These are phyloP conservation scores for Pyricularia sp. DNA, from an alignment of 2,329 filamentous ascomycete genomes.

Conservation along the genomic window DNA sequence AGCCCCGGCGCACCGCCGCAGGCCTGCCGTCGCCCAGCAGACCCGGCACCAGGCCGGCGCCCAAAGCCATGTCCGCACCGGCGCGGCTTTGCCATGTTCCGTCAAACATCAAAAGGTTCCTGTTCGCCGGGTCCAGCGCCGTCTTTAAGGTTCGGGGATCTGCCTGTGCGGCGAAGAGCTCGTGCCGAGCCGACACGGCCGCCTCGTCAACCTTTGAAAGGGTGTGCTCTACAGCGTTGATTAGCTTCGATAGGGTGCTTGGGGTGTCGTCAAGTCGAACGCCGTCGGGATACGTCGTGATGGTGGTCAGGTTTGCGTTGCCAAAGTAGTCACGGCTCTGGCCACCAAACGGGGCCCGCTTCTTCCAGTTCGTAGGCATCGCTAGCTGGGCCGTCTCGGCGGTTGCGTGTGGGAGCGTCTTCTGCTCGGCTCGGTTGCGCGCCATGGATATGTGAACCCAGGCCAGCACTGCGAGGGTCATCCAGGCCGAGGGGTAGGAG, in stretches of 20 bases:
- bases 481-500: background rate
- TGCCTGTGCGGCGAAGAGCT: background rate
- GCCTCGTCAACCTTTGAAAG: background rate
- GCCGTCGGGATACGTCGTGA: background rate
- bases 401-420: background rate
- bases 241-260: background rate
- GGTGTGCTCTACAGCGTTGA: background rate
- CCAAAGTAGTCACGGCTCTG: background rate
- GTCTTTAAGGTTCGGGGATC: background rate
- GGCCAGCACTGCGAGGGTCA: background rate
- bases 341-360: background rate
- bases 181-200: background rate
- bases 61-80: background rate
- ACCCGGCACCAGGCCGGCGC: background rate
- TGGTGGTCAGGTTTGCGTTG: background rate
- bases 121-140: background rate
- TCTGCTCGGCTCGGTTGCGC: background rate
- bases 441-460: slow-evolving; percentile 1
- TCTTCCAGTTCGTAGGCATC: background rate
- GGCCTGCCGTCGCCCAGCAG: background rate
- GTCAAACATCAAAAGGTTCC: background rate
- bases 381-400: background rate
- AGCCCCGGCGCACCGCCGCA: background rate
- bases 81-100: background rate
- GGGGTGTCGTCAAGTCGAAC: background rate